A percentile compares a stretch with the other conserved stretches of the same genome.
Conservation (phyloP, 257 asterid genomes). For the Asclepias syriaca region DNA sequence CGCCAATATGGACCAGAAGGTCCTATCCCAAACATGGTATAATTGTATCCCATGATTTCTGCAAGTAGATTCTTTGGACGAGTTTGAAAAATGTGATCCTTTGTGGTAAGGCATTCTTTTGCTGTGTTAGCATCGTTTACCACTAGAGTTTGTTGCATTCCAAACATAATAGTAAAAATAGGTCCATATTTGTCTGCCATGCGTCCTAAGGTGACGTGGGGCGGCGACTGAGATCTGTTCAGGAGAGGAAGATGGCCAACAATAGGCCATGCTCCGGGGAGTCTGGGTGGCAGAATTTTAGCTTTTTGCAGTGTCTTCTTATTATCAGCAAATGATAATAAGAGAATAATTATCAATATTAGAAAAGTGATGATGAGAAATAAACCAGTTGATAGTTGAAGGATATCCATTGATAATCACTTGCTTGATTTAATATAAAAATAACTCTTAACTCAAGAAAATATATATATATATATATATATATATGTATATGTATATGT, state of each 20-base stretch:
- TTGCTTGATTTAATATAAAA: too few species aligned
- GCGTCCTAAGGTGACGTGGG: constrained; percentile 1
- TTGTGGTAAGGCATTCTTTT: constrained; percentile 17
- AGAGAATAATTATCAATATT: not conserved
- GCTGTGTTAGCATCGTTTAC: constrained; percentile 19
- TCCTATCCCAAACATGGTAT: constrained; percentile 16
- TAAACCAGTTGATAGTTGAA: too few species aligned
- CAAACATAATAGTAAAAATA: constrained; percentile 20
- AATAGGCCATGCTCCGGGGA: constrained; percentile 18
- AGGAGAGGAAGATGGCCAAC: constrained; percentile 22
- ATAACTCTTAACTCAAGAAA: too few species aligned
- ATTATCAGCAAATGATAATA: not conserved
- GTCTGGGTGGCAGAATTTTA: not conserved
- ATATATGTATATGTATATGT: too few species aligned
- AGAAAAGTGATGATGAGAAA: too few species aligned
- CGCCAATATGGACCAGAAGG: constrained; percentile 24
- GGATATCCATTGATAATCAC: too few species aligned
- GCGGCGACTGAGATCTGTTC: not conserved
- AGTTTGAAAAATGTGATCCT: constrained; percentile 2
- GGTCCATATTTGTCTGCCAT: constrained; percentile 24
- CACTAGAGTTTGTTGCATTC: constrained; percentile 2
- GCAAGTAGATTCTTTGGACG: constrained; percentile 14
- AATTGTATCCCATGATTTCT: constrained; percentile 12
- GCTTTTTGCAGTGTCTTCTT: not conserved
- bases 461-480: too few species aligned